Evolutionary conservation across 495 filamentous ascomycete genomes (phyloP).

Genomic region (Parathielavia hyrcaniae): DNA sequence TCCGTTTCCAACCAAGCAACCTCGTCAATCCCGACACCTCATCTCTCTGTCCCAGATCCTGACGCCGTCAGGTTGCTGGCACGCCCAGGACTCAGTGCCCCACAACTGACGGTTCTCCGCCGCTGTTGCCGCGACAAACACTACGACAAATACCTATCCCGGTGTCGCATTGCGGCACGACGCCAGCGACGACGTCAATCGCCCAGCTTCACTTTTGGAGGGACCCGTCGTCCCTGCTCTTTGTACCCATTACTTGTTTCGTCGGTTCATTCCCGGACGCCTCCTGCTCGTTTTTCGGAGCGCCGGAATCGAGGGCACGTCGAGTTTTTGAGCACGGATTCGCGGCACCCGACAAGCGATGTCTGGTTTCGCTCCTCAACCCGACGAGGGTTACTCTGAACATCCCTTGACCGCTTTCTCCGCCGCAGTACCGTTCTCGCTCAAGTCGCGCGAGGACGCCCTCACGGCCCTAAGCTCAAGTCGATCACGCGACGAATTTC

Average conservation of each 20-base stretch:
- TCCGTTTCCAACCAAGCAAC: not conserved
- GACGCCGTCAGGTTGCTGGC: not conserved
- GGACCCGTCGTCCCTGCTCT: not conserved
- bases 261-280: not conserved
- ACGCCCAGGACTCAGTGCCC: not conserved
- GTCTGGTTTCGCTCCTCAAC: conserved; percentile 33
- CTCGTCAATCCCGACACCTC: not conserved
- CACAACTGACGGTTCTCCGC: conserved; percentile 1
- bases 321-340: conserved; percentile 2
- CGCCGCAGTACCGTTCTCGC: conserved; percentile 23
- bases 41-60: not conserved
- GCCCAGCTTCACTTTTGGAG: not conserved
- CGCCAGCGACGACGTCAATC: not conserved
- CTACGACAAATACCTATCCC: not conserved
- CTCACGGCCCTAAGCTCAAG: conserved; percentile 19
- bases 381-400: conserved; percentile 56
- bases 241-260: not conserved
- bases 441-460: conserved; percentile 26
- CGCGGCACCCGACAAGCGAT: conserved; percentile 14
- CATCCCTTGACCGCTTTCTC: conserved; percentile 45
- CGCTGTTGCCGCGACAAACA: conserved; percentile 7
- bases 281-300: not conserved
- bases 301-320: not conserved
- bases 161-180: conserved; percentile 1
- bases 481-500: conserved; percentile 30